These are phyloP conservation scores for Poa pratensis DNA, from an alignment of 176 grass and related monocot genomes.

Conservation along the genomic window DNA sequence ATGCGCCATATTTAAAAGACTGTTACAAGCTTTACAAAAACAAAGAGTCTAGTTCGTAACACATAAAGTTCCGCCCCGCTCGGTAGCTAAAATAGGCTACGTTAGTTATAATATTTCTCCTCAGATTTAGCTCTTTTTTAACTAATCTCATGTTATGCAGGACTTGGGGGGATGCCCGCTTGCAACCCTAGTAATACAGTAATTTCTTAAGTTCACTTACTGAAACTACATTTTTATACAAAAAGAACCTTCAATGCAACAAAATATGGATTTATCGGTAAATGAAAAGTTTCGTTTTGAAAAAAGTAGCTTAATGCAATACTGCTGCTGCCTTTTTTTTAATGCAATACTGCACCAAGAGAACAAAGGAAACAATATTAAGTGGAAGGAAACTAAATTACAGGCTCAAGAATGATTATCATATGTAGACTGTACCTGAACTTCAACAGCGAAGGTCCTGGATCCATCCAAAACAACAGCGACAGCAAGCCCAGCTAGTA, in stretches of 20 bases:
- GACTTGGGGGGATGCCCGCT: no score
- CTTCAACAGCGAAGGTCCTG: constrained; percentile 81
- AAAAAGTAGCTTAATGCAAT: constrained; percentile 25
- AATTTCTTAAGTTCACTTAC: not conserved
- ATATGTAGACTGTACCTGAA: constrained; percentile 67
- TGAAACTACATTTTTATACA: not conserved
- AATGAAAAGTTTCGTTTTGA: not conserved
- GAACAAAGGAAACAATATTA: constrained; percentile 31
- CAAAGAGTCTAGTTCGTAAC: not conserved
- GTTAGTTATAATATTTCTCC: no score
- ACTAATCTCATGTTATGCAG: no score
- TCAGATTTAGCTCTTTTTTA: no score
- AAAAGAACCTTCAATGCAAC: not conserved
- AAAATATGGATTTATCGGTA: not conserved
- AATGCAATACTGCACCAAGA: not conserved
- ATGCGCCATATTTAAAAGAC: not conserved
- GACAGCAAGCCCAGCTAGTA: constrained; percentile 87
- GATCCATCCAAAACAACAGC: constrained; percentile 92
- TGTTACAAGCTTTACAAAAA: constrained; percentile 4
- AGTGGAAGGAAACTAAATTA: constrained; percentile 44
- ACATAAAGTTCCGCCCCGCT: no score
- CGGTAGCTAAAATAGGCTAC: no score
- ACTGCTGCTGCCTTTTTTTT: no score
- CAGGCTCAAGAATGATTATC: constrained; percentile 24
- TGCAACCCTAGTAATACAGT: no score